Base-by-base conservation (phyloP, 345 rosid genomes). In the Turritis glabra region DNA sequence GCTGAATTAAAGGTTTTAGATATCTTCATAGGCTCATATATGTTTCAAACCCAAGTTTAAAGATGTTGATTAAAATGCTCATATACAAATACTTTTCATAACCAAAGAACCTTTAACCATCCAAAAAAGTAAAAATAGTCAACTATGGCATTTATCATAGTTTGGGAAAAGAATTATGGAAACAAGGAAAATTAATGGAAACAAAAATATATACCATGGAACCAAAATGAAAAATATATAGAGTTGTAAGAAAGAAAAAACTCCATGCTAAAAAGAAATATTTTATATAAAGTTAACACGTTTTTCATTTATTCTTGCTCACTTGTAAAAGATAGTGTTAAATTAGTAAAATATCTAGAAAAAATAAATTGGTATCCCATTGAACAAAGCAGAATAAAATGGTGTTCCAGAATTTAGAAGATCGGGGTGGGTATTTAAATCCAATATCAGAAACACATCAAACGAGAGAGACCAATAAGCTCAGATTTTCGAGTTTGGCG, bases 341-440 rank as follows among this genome's bases (percentile, higher is more conserved):
- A 26, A 53, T 44, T n/a, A 44, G 66, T 61, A 15, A 64, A 46
- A 64, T 17, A 64, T 64, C 40, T 64, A 38, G 22, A 25, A 46
- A 4, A 0, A 3, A 29, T 29, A 29, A 17, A 17, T 8, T 18
- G 2, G 2, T 18, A 27, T 12, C 2, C 8, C 0, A 11, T 29
- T 12, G 43, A 8, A 47, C 18, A 66, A 50, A 33, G 10, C 23
- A 33, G 46, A 51, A 66, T 33, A 48, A 65, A 65, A 65, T 32
- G 44, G 67, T n/a, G 35, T 3, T 59, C 30, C 29, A 1, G 32
- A 44, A n/a, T 26, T 4, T 9, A 5, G 8, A 63, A 63, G 53
- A 63, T 41, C n/a, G n/a, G 37, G 52, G 10, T 43, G 38, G 53
- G 37, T 64, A 64, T 64, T 50, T 66, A 41, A 55, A 69, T 13